phyloP scores from a whole-genome alignment of 2,329 filamentous ascomycete species.

The Xylaria sp. region DNA sequence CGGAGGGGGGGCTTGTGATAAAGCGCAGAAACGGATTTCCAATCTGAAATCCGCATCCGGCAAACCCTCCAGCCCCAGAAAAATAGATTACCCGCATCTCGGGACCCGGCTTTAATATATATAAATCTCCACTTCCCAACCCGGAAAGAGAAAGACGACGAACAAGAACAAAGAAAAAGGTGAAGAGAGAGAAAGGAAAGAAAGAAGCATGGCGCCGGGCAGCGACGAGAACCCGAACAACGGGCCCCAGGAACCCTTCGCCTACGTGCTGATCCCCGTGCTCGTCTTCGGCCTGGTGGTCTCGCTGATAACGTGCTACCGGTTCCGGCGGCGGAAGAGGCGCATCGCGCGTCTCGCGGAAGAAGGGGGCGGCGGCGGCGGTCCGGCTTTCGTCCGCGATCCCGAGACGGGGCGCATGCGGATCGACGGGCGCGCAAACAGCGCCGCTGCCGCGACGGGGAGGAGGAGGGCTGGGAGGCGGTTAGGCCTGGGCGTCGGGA shows the following conservation, averaged over 20 bases:
- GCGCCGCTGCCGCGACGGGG: slow-evolving; percentile 17
- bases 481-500: slow-evolving; percentile 37
- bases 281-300: slow-evolving; percentile 43
- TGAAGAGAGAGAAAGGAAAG: not conserved
- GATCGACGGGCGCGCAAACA: slow-evolving; percentile 12
- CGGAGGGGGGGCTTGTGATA: not conserved
- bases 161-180: not conserved
- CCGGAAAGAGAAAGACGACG: too few species aligned
- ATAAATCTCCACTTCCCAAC: not conserved
- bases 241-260: slow-evolving; percentile 37
- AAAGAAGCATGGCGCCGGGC: slow-evolving; percentile 13
- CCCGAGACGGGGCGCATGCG: slow-evolving; percentile 41
- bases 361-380: slow-evolving; percentile 24
- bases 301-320: slow-evolving; percentile 44
- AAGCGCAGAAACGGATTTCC: not conserved
- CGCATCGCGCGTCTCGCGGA: slow-evolving; percentile 36
- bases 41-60: not conserved
- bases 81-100: not conserved
- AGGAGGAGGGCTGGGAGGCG: slow-evolving; percentile 34
- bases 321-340: slow-evolving; percentile 42
- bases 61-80: not conserved
- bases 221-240: slow-evolving; percentile 18
- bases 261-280: slow-evolving; percentile 48
- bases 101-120: not conserved
- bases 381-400: slow-evolving; percentile 32